Conservation (phyloP, 345 rosid genomes). For the Moricandia arvensis region DNA sequence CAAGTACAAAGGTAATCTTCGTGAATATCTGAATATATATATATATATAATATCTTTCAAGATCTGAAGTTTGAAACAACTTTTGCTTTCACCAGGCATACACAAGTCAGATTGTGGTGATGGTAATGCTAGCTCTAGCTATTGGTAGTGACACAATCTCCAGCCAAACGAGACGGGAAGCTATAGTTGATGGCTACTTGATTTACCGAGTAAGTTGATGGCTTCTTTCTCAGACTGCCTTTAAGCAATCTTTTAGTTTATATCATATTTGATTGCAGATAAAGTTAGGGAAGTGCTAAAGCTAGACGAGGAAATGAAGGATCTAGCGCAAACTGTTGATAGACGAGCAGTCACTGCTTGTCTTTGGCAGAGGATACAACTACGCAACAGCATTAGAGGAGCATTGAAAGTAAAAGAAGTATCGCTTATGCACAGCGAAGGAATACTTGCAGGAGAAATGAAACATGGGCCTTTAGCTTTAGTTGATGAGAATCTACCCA, state of each 20-base stretch:
- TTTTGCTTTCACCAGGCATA: slow-evolving; percentile 59
- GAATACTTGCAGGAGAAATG: slow-evolving; percentile 98
- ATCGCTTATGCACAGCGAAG: slow-evolving; percentile 96
- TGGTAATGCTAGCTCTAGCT: slow-evolving; percentile 95
- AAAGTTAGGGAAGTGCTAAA: slow-evolving; percentile 83
- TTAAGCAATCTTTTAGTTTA: neutral
- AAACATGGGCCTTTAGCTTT: slow-evolving; percentile 97
- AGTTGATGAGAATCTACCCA: slow-evolving; percentile 87
- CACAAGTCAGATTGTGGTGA: slow-evolving; percentile 95
- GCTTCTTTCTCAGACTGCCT: neutral
- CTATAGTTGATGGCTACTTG: slow-evolving; percentile 86
- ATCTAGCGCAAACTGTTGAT: slow-evolving; percentile 70
- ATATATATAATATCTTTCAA: no score
- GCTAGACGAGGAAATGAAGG: slow-evolving; percentile 80
- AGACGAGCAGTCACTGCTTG: slow-evolving; percentile 85
- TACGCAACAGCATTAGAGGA: slow-evolving; percentile 89
- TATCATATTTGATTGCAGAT: slow-evolving; percentile 44
- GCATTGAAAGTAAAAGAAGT: slow-evolving; percentile 95
- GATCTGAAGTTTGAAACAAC: neutral
- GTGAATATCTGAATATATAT: neutral
- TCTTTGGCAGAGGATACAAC: slow-evolving; percentile 92
- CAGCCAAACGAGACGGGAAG: slow-evolving; percentile 72
- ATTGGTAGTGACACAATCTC: slow-evolving; percentile 87
- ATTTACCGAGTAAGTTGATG: slow-evolving; percentile 70
- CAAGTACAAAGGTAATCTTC: slow-evolving; percentile 82